Percentiles rank a stretch among this genome's conserved stretches.
Evolutionary conservation across 306 rosid genomes (phyloP).

Genomic region (Pachyrhizus erosus): DNA sequence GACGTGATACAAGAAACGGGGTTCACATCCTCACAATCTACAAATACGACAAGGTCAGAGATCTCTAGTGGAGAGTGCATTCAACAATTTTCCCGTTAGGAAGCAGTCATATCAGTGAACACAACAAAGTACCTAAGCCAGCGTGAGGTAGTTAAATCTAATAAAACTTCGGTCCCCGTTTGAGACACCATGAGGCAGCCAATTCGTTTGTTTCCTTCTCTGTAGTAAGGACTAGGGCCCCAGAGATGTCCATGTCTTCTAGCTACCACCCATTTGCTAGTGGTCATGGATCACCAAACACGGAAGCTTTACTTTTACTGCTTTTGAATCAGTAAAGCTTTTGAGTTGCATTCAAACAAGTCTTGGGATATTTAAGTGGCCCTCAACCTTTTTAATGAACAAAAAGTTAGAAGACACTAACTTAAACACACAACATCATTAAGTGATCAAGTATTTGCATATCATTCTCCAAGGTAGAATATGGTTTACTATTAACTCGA

Average conservation of each 20-base stretch:
- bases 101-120: background rate
- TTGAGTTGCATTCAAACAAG: background rate
- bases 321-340: background rate
- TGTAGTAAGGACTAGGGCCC: background rate
- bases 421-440: too few relatives aligned
- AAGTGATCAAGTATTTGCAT: too few relatives aligned
- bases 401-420: background rate
- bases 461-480: background rate
- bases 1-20: background rate
- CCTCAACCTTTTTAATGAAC: background rate
- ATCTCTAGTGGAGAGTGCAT: background rate
- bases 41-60: background rate
- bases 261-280: background rate
- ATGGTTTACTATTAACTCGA: background rate
- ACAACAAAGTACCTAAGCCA: background rate
- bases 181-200: background rate
- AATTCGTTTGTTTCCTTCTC: background rate
- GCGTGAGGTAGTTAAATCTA: background rate
- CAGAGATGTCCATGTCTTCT: slow-evolving; percentile 2
- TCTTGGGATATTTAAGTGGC: background rate
- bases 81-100: background rate
- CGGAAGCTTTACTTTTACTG: background rate
- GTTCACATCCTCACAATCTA: background rate
- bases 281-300: slow-evolving; percentile 8
- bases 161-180: background rate